Evolutionary conservation across 768 basidiomycete species (phyloP).

Genomic region (Pleurotus citrinopileatus): DNA sequence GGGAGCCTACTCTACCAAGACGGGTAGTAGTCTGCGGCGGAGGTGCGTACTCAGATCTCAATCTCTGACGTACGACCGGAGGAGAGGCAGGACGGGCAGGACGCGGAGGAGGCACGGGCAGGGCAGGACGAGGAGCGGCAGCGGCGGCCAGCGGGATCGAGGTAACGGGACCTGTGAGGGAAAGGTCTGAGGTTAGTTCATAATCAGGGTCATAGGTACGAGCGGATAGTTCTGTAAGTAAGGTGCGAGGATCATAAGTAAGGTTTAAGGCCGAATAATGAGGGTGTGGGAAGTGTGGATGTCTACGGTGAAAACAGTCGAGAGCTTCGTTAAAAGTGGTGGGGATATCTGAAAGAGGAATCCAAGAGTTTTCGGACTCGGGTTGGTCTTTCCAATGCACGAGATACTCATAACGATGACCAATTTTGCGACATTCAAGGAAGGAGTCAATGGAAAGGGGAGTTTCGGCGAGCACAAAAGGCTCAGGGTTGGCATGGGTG

Average conservation of each 20-base stretch:
- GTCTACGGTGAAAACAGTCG: constrained; percentile 30
- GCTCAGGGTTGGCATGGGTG: neutral
- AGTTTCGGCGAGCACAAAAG: neutral
- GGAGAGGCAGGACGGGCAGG: constrained; percentile 14
- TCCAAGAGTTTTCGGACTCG: constrained; percentile 31
- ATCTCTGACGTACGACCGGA: constrained; percentile 14
- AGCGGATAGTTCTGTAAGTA: neutral
- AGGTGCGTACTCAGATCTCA: constrained; percentile 18
- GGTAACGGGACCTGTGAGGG: constrained; percentile 2
- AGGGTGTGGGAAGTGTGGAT: constrained; percentile 13
- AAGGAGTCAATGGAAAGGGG: constrained; percentile 14
- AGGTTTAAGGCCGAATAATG: neutral
- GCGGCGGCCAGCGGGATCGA: neutral
- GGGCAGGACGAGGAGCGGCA: constrained; percentile 1
- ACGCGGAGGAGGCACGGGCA: constrained; percentile 5
- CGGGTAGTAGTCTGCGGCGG: constrained; percentile 15
- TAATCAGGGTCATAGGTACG: neutral
- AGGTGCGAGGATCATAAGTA: neutral
- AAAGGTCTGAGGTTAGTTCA: neutral
- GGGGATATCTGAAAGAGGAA: constrained; percentile 32
- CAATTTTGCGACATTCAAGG: constrained; percentile 30
- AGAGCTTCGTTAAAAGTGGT: constrained; percentile 24
- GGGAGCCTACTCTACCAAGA: constrained; percentile 14
- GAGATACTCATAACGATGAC: constrained; percentile 33
- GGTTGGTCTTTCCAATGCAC: constrained; percentile 23